Base-by-base conservation (phyloP, 192 early-diverging fungal species). In the Coemansia sp. region DNA sequence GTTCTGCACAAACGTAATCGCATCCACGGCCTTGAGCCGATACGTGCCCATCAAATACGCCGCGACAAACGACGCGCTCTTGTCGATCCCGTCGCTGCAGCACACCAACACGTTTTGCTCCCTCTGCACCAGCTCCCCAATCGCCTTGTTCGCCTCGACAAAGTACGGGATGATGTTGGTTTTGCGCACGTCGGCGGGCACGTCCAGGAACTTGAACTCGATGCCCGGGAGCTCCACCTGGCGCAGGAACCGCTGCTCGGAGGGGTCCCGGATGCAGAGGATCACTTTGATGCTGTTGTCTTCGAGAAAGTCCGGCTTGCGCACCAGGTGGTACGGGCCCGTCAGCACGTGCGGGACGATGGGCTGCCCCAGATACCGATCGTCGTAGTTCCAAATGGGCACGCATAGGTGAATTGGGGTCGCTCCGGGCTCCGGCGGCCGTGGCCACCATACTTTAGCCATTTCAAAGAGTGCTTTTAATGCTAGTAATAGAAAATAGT, bases 1-100 rank as follows among this genome's bases (percentile, higher is more conserved):
- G 56, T 88, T 90, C 67, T 95, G 95, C 19, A 97, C 91, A 80
- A 84, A 92, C 32, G 84, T 81, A 62, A 89, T 92, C 3, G 92
- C 91, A 18, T 86, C 77, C 22, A 77, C 59, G 51, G 88, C 93
- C 25, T 82, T 81, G 65, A 88, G 64, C 1, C 80, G 69, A 67
- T 86, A 82, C 0, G 81, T 80, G 56, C 88, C 88, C 90, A 97
- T 97, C 33, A 95, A 58, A 75, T 93, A 97, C 3, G 92, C 93
- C 24, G 93, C 86, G 0, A 94, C 90, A 77, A 97, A 92, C 30
- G 89, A 81, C 7, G 94, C 90, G 25, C 86, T 86, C 56, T 93
- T 80, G 4, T 89, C 90, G 49, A 97, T 89, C 9, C 93, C 94
- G 21, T 88, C 89, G 65, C 84, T 89, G 52, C 89, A 90, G 31